Evolutionary conservation across 2,329 filamentous ascomycete species (phyloP), one percentile per base, ranked within the genome.

Genomic region (Cercospora zeina): DNA sequence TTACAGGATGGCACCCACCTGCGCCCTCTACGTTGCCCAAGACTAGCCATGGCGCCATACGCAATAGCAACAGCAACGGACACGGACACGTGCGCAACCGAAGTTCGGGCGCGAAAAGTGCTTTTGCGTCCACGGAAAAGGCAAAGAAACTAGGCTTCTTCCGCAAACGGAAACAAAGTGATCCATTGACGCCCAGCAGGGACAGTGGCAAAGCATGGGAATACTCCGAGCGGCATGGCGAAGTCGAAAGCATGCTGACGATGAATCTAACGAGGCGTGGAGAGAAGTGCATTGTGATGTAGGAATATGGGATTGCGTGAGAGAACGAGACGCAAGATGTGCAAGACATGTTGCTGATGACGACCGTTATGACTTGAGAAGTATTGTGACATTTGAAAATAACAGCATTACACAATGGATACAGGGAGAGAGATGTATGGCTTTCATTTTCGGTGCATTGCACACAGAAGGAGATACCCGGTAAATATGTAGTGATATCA

Each of bases 1-100:
- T 75, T 54, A 74, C 70, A 4, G 72, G 67, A 1, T 75, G 73
- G 73, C 70, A 71, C 64, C 73, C 73, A 6, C 73, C 73, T 3
- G 72, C 72, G 1, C 62, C 67, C 16, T 61, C 63, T 2, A 61
- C 58, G 9, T n/a, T 50, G 16, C 39, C 55, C 0, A 54, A 51
- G 31, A 67, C 62, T n/a, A 65, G 59, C 36, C 31, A 60, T 39
- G 63, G 63, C 4, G 64, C 57, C 13, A 58, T 58, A 14, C 63
- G 42, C 31, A 61, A 45, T 1, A 30, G 27, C 37, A 61, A 45
- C 1, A 36, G 27, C 37, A 49, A 49, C 24, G 42, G 42, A 27
- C 42, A 49, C 42, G 36, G 33, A 7, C 49, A 59, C 33, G 53
- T 51, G 16, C 37, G 68, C 27, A 68, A 67, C 59, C 69, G 62